Evolutionary conservation across 805 yeast genomes (phyloP), one percentile per base, ranked within the genome.

Genomic region (Pichia pseudocactophila): DNA sequence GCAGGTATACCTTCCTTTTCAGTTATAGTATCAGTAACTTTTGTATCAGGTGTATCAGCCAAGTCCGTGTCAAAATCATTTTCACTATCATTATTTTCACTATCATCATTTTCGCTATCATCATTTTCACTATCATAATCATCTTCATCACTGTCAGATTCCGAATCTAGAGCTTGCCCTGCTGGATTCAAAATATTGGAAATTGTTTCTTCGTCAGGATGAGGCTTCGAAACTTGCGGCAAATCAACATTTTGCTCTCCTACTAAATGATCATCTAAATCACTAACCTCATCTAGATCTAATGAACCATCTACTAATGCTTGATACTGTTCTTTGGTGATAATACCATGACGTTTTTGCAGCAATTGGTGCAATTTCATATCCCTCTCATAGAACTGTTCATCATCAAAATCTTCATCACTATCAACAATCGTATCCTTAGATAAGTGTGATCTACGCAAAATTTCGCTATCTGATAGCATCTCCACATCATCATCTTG

Each of bases 341-440:
- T 47, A 25, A 42, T 47, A n/a, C 58, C 60, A 17, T 49, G 55
- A 37, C 55, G 54, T 18, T 43, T 42, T 33, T 40, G 45, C 43
- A 61, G 44, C 8, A 64, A 38, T 30, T 52, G 57, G 36, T 80
- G 73, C 36, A 78, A 62, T 43, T 63, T 58, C 42, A 66, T 65
- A 51, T 82, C 89, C 44, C 74, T 68, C 34, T 60, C 77, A 54
- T 73, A 81, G 53, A 81, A 81, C 26, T 51, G 67, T 3, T 52
- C 55, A 40, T 70, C 75, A 33, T 66, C 85, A 12, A 68, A 76
- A 51, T 79, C 85, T 5, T 79, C 84, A 54, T 80, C 87, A 2
- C 84, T 77, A 40, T 73, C 80, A 39, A 65, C 65, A 36, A 81
- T 71, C 49, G 61, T 72, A 42, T 72, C 78, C 4, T 79, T 61